Conservation (phyloP, 1,284 basidiomycete genomes). For the Rhodotorula sp. region DNA sequence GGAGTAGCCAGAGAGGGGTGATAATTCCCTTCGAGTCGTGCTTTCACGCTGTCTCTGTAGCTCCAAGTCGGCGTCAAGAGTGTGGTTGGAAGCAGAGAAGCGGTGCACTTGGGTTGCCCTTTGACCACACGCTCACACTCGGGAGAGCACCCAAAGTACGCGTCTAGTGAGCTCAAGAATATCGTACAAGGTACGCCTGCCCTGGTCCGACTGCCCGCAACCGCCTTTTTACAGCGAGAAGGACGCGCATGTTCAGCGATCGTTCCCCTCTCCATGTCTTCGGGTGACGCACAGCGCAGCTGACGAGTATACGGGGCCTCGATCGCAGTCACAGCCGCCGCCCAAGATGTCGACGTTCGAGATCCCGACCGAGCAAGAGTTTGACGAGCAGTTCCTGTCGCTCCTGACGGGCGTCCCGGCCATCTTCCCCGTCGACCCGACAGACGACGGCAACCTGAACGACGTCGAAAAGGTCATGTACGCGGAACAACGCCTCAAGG, state of each 20-base stretch:
- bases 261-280: background rate
- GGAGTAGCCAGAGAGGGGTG: too few species aligned
- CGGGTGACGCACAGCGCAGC: background rate
- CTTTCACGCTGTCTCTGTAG: background rate
- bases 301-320: background rate
- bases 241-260: slow-evolving; percentile 13
- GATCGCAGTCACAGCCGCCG: background rate
- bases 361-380: slow-evolving; percentile 19
- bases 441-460: slow-evolving; percentile 9
- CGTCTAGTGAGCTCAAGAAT: background rate
- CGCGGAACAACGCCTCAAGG: slow-evolving; percentile 22
- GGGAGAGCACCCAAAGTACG: background rate
- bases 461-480: slow-evolving; percentile 33
- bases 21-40: too few species aligned
- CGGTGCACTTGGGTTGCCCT: too few species aligned
- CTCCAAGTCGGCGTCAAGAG: background rate
- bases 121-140: too few species aligned
- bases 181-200: background rate
- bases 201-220: background rate
- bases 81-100: too few species aligned
- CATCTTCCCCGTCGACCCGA: slow-evolving; percentile 28
- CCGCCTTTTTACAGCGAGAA: background rate
- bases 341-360: slow-evolving; percentile 7
- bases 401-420: slow-evolving; percentile 23
- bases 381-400: slow-evolving; percentile 27